phyloP scores from a whole-genome alignment of 2,329 filamentous ascomycete species.

The Escovopsis sp. region DNA sequence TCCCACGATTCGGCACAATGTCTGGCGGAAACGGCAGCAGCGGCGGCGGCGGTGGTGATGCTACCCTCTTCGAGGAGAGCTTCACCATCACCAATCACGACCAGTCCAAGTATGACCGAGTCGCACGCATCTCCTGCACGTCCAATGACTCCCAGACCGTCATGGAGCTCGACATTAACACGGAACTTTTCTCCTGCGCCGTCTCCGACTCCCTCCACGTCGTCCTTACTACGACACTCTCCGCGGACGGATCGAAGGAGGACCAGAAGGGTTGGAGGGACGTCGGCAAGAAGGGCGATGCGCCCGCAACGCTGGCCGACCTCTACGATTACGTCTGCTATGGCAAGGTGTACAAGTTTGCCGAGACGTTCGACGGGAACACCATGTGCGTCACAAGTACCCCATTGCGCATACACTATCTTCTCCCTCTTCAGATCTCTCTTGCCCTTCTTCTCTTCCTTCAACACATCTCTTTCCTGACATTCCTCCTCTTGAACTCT shows the following conservation, averaged over 20 bases:
- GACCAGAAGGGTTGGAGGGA: constrained; percentile 73
- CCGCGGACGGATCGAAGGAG: constrained; percentile 71
- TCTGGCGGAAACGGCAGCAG: constrained; percentile 2
- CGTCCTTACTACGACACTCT: constrained; percentile 70
- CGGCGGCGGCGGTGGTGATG: constrained; percentile 52
- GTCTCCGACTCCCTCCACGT: constrained; percentile 65
- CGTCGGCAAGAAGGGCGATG: constrained; percentile 36
- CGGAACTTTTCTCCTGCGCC: constrained; percentile 69
- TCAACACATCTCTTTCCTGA: too few species aligned
- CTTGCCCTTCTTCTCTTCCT: too few species aligned
- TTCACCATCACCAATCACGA: constrained; percentile 73
- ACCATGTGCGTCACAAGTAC: constrained; percentile 51
- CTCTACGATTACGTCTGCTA: constrained; percentile 80
- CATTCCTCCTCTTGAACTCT: too few species aligned
- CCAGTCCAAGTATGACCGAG: constrained; percentile 85
- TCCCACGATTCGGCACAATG: constrained; percentile 9
- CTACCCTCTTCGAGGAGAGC: constrained; percentile 83
- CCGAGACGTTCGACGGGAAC: constrained; percentile 62
- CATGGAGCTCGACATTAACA: constrained; percentile 85
- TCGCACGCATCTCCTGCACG: constrained; percentile 67
- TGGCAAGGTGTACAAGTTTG: constrained; percentile 79
- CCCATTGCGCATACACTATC: not conserved
- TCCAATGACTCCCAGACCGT: constrained; percentile 59
- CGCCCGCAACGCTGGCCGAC: constrained; percentile 52
- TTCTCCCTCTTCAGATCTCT: not conserved